Evolutionary conservation across 2,329 filamentous ascomycete species (phyloP), one percentile per base, ranked within the genome.

Genomic region (Chaetomium strumarium): DNA sequence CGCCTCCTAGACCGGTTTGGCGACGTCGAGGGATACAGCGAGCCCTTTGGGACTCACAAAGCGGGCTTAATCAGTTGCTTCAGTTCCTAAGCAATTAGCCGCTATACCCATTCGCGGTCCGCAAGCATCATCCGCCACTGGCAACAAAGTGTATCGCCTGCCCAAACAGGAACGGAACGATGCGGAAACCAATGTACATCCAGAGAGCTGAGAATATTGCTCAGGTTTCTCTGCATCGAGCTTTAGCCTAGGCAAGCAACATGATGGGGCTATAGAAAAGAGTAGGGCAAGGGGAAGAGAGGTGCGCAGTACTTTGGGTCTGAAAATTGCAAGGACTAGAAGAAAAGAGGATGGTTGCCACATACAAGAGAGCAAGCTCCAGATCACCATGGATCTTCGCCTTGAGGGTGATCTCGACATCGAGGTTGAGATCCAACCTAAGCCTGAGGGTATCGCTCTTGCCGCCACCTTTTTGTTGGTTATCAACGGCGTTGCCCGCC

Each of bases 341-440:
- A 47, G 31, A 33, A 39, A 46, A 33, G 36, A 53, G 30, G 55
- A 49, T 5, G 4, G 49, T 51, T n/a, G 39, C 11, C 49, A 74
- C 76, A 69, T 71, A 80, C 76, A 80, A 70, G 61, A 93, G 76
- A 58, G 84, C 85, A 59, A 93, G 70, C 33, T 88, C 90, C 58
- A 95, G 71, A 72, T 95, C 90, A 64, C 90, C 90, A 63, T 90
- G 84, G 59, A 93, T 90, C 68, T 85, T 85, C 17, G 88, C 88
- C 76, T 93, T 93, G 56, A 93, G 77, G 63, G 90, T 85, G 56
- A 93, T 88, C 69, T 93, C 88, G 46, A 93, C 78, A 60, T 93
- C 88, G 52, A 93, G 74, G 68, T 93, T 93, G 52, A 90, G 75
- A 64, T 93, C 88, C 19, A 93, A 72, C 36, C 84, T 79, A 62